Base-by-base conservation (phyloP, 768 basidiomycete genomes). In the Kwoniella sp. region DNA sequence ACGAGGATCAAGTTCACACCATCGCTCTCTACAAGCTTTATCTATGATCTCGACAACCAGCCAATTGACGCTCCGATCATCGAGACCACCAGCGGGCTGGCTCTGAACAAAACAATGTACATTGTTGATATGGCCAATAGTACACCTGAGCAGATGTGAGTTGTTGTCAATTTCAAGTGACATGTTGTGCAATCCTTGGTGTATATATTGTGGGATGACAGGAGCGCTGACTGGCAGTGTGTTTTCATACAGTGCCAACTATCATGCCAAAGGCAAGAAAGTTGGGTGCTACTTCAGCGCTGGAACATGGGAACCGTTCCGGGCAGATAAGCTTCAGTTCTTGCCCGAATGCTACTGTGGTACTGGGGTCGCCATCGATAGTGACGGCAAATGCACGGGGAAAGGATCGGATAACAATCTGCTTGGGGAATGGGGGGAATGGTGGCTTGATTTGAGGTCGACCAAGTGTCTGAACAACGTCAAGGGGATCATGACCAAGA, bases 271-370 rank as follows among this genome's bases (percentile, higher is more conserved):
- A 9, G 73, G 73, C 30, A 75, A 75, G 63, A 69, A 47, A 11
- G 71, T 73, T 23, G 63, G 68, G 1, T 75, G 73, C 54, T 75
- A 75, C 61, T 69, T 73, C 59, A 57, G 55, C 17, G 73, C 73
- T 29, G 73, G 73, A 31, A 68, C 73, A 0, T 72, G 63, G 59
- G 73, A 75, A 38, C 70, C 70, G 0, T 47, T 41, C 55, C 52
- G 73, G 22, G 15, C 22, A 30, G 73, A 73, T 30, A 52, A 57
- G 20, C 25, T 45, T 9, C 11, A 30, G 2, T 69, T 75, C 62
- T 23, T 61, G 34, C 59, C 71, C 0, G 65, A 52, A 17, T 75
- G 73, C 48, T 69, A 62, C 41, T 75, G 73, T 38, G 69, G 69
- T 4, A 26, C 41, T 13, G 72, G 69, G 15, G 63, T 56, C 15